A percentile compares a stretch with the other conserved stretches of the same genome.
These are phyloP conservation scores for Candida lessepsii DNA, from an alignment of 805 yeast species.

Conservation along the genomic window DNA sequence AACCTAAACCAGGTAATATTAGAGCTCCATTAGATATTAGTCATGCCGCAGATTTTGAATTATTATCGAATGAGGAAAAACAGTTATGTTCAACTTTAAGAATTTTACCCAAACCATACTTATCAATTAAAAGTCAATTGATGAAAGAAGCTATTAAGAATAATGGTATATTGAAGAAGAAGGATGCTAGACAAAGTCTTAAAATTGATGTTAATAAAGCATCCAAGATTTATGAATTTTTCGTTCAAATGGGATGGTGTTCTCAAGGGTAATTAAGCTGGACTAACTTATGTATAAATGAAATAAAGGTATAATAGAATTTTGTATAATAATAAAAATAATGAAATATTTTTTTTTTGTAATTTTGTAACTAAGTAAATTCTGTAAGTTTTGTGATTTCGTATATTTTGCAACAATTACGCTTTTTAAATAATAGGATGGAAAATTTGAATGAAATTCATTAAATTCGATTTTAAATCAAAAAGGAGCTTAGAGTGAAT, in stretches of 20 bases:
- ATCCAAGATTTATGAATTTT: constrained; percentile 86
- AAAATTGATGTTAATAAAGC: constrained; percentile 87
- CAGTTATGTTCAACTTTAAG: constrained; percentile 78
- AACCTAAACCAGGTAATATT: constrained; percentile 44
- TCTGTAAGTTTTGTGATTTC: too few species aligned
- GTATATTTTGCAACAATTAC: too few species aligned
- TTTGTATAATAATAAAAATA: constrained; percentile 1
- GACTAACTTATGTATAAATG: constrained; percentile 3
- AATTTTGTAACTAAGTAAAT: too few species aligned
- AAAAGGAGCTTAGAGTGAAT: too few species aligned
- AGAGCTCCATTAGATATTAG: constrained; percentile 63
- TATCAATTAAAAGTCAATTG: constrained; percentile 85
- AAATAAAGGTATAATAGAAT: not conserved
- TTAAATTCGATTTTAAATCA: too few species aligned
- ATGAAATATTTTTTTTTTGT: not conserved
- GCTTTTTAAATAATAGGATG: too few species aligned
- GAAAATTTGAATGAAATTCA: too few species aligned
- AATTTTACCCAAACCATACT: constrained; percentile 87
- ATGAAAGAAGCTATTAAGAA: constrained; percentile 84
- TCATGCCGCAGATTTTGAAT: constrained; percentile 77
- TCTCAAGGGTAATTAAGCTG: constrained; percentile 30
- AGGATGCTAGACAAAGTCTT: constrained; percentile 78
- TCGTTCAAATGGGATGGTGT: constrained; percentile 90
- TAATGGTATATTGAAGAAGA: constrained; percentile 80
- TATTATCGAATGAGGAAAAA: constrained; percentile 86